These are phyloP conservation scores for Saturnispora kantuleensis DNA, from an alignment of 805 yeast species.

Conservation along the genomic window DNA sequence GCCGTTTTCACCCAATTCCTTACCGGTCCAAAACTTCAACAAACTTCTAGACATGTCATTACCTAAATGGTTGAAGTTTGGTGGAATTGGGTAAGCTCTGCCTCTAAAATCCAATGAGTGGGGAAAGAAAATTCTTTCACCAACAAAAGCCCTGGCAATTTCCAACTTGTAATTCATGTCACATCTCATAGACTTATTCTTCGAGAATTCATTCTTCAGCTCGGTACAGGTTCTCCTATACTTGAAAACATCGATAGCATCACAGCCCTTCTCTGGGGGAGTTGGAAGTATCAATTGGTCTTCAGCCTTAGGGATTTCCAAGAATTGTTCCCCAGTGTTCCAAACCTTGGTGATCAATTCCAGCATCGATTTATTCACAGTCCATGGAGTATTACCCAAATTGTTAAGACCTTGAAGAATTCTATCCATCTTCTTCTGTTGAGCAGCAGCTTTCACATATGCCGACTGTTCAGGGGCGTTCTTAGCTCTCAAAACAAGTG, in stretches of 20 bases:
- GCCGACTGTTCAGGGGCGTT: conserved; percentile 87
- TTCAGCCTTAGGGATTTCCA: conserved; percentile 56
- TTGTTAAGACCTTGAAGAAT: conserved; percentile 79
- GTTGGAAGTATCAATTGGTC: conserved; percentile 41
- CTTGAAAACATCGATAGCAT: conserved; percentile 58
- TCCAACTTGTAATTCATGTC: conserved; percentile 89
- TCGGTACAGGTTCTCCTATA: conserved; percentile 57
- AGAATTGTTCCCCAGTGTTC: conserved; percentile 72
- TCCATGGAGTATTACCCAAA: conserved; percentile 85
- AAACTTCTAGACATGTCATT: conserved; percentile 68
- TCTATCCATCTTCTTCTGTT: conserved; percentile 48
- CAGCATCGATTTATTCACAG: conserved; percentile 67
- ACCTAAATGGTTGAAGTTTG: conserved; percentile 74
- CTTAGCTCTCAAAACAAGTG: conserved; percentile 61
- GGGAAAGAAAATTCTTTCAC: conserved; percentile 70
- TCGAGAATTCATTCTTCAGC: conserved; percentile 49
- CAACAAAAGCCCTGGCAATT: conserved; percentile 86
- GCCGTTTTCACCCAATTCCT: conserved; percentile 53
- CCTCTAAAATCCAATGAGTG: conserved; percentile 79
- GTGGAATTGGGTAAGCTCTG: conserved; percentile 73
- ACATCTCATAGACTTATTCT: conserved; percentile 80
- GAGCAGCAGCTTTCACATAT: conserved; percentile 77
- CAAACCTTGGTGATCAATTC: conserved; percentile 66
- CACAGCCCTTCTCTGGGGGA: conserved; percentile 52
- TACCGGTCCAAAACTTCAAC: conserved; percentile 70